Percentiles rank a stretch among this genome's conserved stretches.
phyloP scores from a whole-genome alignment of 441 rosid species.

The Populus hybrid region DNA sequence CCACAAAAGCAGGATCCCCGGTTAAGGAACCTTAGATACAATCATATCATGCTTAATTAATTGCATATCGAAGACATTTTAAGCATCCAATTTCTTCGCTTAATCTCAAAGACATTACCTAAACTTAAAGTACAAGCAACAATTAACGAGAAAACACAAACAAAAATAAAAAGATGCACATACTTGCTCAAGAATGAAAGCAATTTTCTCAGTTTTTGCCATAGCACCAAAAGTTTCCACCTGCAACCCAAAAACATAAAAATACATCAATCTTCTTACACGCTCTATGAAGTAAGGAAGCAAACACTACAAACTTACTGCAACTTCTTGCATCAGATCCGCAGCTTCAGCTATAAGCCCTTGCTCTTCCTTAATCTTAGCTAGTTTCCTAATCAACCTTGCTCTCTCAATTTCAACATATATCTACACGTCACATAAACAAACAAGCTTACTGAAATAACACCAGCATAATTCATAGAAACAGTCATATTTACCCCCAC shows the following conservation, averaged over 20 bases:
- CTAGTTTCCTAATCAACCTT: slow-evolving; percentile 84
- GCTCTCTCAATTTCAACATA: slow-evolving; percentile 98
- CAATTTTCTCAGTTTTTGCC: slow-evolving; percentile 99
- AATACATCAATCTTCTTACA: not conserved
- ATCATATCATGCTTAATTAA: not conserved
- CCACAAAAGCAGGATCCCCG: not conserved
- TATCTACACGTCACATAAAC: slow-evolving; percentile 43
- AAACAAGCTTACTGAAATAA: slow-evolving; percentile 1
- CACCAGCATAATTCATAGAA: not conserved
- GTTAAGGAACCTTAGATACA: not conserved
- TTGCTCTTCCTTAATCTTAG: slow-evolving; percentile 93
- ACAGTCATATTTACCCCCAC: not conserved
- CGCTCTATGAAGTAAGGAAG: not conserved
- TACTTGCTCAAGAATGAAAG: slow-evolving; percentile 97
- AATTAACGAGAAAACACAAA: not conserved
- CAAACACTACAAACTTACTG: slow-evolving; percentile 42
- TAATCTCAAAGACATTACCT: not conserved
- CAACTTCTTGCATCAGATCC: slow-evolving; percentile 99
- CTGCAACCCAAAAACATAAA: slow-evolving; percentile 37
- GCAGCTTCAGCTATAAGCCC: slow-evolving; percentile 97
- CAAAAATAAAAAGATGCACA: slow-evolving; percentile 13
- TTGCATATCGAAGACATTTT: not conserved
- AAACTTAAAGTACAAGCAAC: not conserved
- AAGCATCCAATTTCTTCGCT: not conserved
- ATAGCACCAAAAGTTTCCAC: slow-evolving; percentile 99